phyloP scores from a whole-genome alignment of 2,329 filamentous ascomycete genomes.

The Sclerotinia spermophila region DNA sequence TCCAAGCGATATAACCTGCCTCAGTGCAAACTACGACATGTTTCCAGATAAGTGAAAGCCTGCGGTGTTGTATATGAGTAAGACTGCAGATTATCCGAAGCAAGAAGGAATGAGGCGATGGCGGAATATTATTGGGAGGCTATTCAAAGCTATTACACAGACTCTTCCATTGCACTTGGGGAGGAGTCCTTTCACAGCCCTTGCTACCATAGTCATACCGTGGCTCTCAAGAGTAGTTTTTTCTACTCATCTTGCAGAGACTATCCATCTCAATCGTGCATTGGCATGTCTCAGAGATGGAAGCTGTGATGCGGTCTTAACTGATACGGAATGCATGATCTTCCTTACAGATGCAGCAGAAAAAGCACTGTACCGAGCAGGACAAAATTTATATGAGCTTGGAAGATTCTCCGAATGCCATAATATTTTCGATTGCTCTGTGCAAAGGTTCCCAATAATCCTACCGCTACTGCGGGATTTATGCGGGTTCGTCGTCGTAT shows the following conservation, averaged over 20 bases:
- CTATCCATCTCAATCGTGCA: conserved; percentile 38
- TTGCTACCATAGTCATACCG: conserved; percentile 28
- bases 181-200: conserved; percentile 25
- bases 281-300: conserved; percentile 36
- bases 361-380: conserved; percentile 18
- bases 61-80: not conserved
- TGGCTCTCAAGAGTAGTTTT: conserved; percentile 30
- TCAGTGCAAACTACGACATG: conserved; percentile 9
- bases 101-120: conserved; percentile 18
- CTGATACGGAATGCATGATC: conserved; percentile 25
- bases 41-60: conserved; percentile 13
- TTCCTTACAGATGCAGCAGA: not conserved
- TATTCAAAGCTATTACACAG: conserved; percentile 15
- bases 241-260: conserved; percentile 35
- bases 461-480: conserved; percentile 7
- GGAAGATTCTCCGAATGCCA: conserved; percentile 18
- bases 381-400: conserved; percentile 19
- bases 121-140: conserved; percentile 11
- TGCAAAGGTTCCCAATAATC: conserved; percentile 17
- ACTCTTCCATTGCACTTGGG: not conserved
- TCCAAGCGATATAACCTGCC: conserved; percentile 19
- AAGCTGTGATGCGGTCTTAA: conserved; percentile 39
- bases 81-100: conserved; percentile 16
- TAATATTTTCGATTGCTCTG: conserved; percentile 17
- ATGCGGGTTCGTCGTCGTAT: conserved; percentile 18